Conservation (phyloP, 2,329 filamentous ascomycete genomes). For the Claviceps sp. region DNA sequence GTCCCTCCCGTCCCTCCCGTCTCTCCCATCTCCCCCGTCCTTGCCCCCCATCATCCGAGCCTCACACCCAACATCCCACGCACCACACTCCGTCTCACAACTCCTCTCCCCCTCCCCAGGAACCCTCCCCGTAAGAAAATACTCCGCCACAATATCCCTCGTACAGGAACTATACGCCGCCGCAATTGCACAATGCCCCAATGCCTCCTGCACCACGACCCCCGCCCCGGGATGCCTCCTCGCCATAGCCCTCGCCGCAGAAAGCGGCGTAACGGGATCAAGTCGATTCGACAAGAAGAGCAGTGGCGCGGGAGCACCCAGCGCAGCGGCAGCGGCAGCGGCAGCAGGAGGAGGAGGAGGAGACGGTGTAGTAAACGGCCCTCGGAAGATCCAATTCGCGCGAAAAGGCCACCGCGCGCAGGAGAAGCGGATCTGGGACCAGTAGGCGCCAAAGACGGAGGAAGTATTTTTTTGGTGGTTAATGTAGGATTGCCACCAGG, state of each 20-base stretch:
- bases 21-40: not conserved
- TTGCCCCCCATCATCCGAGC: not conserved
- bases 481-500: slow-evolving; percentile 19
- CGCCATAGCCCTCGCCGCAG: slow-evolving; percentile 7
- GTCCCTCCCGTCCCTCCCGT: not conserved
- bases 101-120: slow-evolving; percentile 6
- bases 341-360: slow-evolving; percentile 10
- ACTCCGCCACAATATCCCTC: slow-evolving; percentile 8
- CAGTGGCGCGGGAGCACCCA: slow-evolving; percentile 26
- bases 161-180: slow-evolving; percentile 9
- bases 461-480: slow-evolving; percentile 14
- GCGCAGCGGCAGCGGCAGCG: slow-evolving; percentile 6
- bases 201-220: slow-evolving; percentile 11
- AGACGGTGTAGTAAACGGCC: slow-evolving; percentile 19
- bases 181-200: slow-evolving; percentile 10
- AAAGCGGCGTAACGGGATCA: slow-evolving; percentile 34
- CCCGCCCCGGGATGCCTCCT: slow-evolving; percentile 10
- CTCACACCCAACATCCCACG: slow-evolving; percentile 8
- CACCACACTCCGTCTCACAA: slow-evolving; percentile 11
- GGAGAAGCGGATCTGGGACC: slow-evolving; percentile 22
- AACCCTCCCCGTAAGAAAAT: slow-evolving; percentile 11
- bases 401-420: slow-evolving; percentile 26
- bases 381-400: slow-evolving; percentile 27
- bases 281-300: slow-evolving; percentile 28
- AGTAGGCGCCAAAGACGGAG: slow-evolving; percentile 17